Base-by-base conservation (phyloP, 2,329 filamentous ascomycete genomes). In the Fusarium sp. region DNA sequence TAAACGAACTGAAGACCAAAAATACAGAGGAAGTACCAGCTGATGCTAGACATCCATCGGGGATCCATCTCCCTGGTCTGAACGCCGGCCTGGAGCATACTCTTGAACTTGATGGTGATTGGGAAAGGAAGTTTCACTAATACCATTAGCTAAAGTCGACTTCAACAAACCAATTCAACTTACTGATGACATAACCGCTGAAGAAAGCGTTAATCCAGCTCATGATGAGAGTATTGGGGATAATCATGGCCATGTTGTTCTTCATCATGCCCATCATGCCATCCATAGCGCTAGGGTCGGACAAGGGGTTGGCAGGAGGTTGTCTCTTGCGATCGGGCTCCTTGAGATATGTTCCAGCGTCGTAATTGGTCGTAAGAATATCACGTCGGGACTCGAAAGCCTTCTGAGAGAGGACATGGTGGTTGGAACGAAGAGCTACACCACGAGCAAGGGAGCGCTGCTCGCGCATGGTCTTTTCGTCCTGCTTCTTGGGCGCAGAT, bases 241-340 rank as follows among this genome's bases (percentile, higher is more conserved):
- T 94, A 85, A 99, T 98, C 96, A 98, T 99, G 71, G 96, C 95
- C 92, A 99, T 97, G 79, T 99, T 97, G 62, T 94, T 94, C 88
- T 99, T 99, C 93, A 99, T 97, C 94, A 97, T 97, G 74, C 96
- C 95, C 96, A 99, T 99, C 96, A 99, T 99, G 74, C 94, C 95
- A 79, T 99, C 97, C 96, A 99, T 99, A 62, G 93, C 94, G 49
- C 92, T 92, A 24, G 97, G 97, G 80, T 99, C 96, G 13, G 92
- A 93, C 89, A 99, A 94, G 6, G 96, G 96, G 82, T 98, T 99
- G 40, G 93, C 90, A 22, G 94, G 91, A 5, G 94, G 92, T 82
- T 98, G 93, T 55, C 94, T 94, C 78, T 92, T 91, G 76, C 86
- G 89, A 58, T 96, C 93, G 3, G 94, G 94, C 69, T 97, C 93